Evolutionary conservation across 2,329 filamentous ascomycete species (phyloP).

Genomic region (Esteya vermicola): DNA sequence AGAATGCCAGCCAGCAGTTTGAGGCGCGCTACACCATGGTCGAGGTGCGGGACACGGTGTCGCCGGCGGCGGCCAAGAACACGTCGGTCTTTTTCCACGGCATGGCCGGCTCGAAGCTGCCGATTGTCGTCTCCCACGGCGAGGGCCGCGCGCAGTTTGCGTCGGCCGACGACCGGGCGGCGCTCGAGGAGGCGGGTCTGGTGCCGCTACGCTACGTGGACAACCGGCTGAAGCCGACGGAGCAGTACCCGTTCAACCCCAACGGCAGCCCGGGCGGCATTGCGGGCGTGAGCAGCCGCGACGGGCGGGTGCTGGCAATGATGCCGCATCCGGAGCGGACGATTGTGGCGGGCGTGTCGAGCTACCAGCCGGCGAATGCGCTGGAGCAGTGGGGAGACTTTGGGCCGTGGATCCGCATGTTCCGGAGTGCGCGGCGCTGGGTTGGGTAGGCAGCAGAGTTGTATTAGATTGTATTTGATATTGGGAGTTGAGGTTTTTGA

Average conservation of each 20-base stretch:
- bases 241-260: constrained; percentile 75
- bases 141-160: constrained; percentile 71
- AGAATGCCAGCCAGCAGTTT: constrained; percentile 78
- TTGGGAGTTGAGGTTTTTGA: not conserved
- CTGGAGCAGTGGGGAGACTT: constrained; percentile 61
- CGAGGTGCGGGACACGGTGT: constrained; percentile 59
- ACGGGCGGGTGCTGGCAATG: constrained; percentile 72
- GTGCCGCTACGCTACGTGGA: constrained; percentile 75
- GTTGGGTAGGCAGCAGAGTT: constrained; percentile 38
- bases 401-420: constrained; percentile 75
- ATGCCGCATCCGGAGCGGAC: constrained; percentile 95
- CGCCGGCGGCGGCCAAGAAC: constrained; percentile 22
- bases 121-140: constrained; percentile 80
- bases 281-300: constrained; percentile 60
- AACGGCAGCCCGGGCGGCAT: constrained; percentile 76
- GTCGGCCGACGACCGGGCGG: constrained; percentile 33
- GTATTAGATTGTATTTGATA: not conserved
- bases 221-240: constrained; percentile 61
- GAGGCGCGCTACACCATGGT: constrained; percentile 79
- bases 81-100: constrained; percentile 80
- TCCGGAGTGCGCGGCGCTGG: constrained; percentile 79
- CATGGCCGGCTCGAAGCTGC: constrained; percentile 69
- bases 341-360: constrained; percentile 63
- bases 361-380: constrained; percentile 50
- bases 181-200: constrained; percentile 50